Conservation (phyloP, 2,329 filamentous ascomycete genomes). For the Neonectria coccinea region DNA sequence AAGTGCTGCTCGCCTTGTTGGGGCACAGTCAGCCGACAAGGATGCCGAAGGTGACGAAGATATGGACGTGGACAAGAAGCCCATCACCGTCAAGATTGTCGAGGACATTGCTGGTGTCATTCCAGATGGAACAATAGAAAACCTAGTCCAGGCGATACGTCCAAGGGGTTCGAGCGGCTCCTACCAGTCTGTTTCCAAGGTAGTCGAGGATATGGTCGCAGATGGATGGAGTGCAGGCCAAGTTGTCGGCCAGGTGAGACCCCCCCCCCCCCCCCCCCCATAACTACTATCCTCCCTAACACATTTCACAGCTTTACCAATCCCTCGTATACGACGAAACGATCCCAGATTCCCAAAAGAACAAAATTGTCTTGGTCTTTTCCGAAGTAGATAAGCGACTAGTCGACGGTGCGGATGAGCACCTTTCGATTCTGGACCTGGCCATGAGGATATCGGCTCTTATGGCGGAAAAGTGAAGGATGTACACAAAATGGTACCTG, state of each 20-base stretch:
- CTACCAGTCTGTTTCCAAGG: constrained; percentile 80
- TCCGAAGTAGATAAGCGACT: constrained; percentile 95
- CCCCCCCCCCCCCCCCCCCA: background rate
- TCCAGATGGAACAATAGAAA: constrained; percentile 77
- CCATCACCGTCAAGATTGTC: constrained; percentile 81
- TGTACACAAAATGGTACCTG: background rate
- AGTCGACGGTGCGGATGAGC: constrained; percentile 95
- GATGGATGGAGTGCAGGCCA: constrained; percentile 98
- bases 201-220: constrained; percentile 90
- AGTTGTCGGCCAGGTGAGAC: constrained; percentile 79
- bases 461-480: constrained; percentile 61
- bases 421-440: constrained; percentile 89
- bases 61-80: constrained; percentile 70
- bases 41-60: constrained; percentile 68
- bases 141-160: constrained; percentile 79
- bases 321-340: constrained; percentile 85
- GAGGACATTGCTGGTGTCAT: constrained; percentile 98
- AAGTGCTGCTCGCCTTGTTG: constrained; percentile 89
- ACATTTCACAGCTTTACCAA: constrained; percentile 77
- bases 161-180: constrained; percentile 72
- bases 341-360: constrained; percentile 87
- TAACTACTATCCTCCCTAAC: constrained; percentile 23
- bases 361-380: constrained; percentile 87
- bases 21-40: constrained; percentile 66
- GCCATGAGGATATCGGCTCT: constrained; percentile 83